Evolutionary conservation across 2,329 filamentous ascomycete species (phyloP), one percentile per base, ranked within the genome.

Genomic region (Cyclaneusma minus): DNA sequence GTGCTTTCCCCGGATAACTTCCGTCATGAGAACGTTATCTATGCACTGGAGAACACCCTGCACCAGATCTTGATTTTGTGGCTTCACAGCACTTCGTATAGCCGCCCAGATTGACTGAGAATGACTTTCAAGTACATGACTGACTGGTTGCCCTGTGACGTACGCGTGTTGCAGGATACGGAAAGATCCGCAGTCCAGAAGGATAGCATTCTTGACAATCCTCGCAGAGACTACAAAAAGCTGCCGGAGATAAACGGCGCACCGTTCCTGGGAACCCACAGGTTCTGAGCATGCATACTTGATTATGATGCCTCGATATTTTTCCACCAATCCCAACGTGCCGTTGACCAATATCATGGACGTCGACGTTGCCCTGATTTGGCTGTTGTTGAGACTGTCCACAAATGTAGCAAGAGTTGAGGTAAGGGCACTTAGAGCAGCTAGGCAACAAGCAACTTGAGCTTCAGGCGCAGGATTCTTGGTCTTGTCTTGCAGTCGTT

Each of bases 71-170:
- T 77, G 53, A 37, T 79, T 68, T 17, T 71, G 65, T 15, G 68
- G 61, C 36, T 70, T 64, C 25, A 89, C 62, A 14, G 72, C 67
- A 25, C 73, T 64, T 24, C 81, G 60, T 24, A 85, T 76, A 2
- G 70, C 64, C 35, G 82, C 77, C 77, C 85, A 94, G 21, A 93
- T 68, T 10, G 70, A 64, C 10, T 75, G 61, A 0, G 82, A 87
- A 30, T 81, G 67, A 11, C 75, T 70, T 35, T 69, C 68, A 21
- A 78, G 49, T 30, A 79, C 67, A 38, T 73, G 64, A 25, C 77
- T 76, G 12, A 83, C 62, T 22, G 64, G 58, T 22, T 62, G 62
- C 12, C 63, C 62, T 6, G 61, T 57, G 12, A 68, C 59, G 28
- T 92, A 65, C 5, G 72, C 64, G 29, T 68, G 64, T 41, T 70